Evolutionary conservation across 2,329 filamentous ascomycete species (phyloP).

Genomic region (Thermoascus crustaceus): DNA sequence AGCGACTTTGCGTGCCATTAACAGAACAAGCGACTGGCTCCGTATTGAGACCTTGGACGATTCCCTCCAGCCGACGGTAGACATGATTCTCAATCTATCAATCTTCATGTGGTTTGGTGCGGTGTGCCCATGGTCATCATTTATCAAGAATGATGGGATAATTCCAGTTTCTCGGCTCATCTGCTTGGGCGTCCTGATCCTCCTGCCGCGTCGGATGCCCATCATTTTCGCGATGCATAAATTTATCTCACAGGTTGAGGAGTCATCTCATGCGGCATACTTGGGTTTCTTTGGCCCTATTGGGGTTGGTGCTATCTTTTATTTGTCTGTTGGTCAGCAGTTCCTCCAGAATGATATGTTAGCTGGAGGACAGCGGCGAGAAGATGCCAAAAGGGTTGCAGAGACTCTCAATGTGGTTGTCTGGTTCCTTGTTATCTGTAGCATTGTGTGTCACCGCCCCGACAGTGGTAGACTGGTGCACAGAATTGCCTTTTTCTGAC

Average conservation of each 20-base stretch:
- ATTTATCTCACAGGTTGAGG: conserved; percentile 11
- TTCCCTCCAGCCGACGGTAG: conserved; percentile 85
- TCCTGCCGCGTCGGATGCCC: conserved; percentile 56
- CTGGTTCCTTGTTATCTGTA: conserved; percentile 80
- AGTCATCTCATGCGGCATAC: conserved; percentile 16
- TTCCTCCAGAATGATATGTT: conserved; percentile 54
- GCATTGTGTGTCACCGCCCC: conserved; percentile 57
- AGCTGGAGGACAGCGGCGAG: conserved; percentile 52
- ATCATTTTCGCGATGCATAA: conserved; percentile 11
- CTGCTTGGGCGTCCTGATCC: conserved; percentile 63
- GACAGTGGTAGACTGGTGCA: too few relatives aligned
- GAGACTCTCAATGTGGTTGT: conserved; percentile 66
- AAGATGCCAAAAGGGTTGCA: conserved; percentile 57
- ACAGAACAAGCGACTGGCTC: conserved; percentile 13
- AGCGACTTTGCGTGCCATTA: conserved; percentile 12
- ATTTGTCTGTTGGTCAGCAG: conserved; percentile 65
- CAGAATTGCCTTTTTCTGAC: conserved; percentile 5
- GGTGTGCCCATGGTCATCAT: conserved; percentile 69
- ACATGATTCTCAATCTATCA: conserved; percentile 84
- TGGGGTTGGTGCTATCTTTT: conserved; percentile 21
- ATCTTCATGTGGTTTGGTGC: conserved; percentile 91
- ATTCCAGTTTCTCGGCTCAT: conserved; percentile 68
- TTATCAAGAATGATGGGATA: conserved; percentile 57
- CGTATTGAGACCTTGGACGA: conserved; percentile 58
- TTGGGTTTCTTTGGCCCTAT: conserved; percentile 22